phyloP scores from a whole-genome alignment of 1,284 basidiomycete genomes.

The Trametes hirsuta region DNA sequence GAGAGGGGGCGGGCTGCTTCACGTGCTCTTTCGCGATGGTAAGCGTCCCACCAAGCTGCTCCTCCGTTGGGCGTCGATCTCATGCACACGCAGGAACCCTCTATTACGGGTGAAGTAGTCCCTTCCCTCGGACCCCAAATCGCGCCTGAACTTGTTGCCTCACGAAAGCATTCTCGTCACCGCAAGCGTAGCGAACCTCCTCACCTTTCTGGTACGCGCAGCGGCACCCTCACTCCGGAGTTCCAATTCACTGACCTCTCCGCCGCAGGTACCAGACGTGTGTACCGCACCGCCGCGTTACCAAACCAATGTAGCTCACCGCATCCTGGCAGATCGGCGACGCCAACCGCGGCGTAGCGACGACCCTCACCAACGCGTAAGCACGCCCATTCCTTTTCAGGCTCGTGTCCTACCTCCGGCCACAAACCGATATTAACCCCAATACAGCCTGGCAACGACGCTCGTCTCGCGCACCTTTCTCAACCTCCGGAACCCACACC shows the following conservation, averaged over 20 bases:
- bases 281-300: too few relatives aligned
- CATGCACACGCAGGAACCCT: slow-evolving; percentile 6
- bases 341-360: slow-evolving; percentile 11
- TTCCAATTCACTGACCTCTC: too few relatives aligned
- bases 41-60: neutral
- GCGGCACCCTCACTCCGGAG: too few relatives aligned
- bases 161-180: slow-evolving; percentile 21
- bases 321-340: neutral
- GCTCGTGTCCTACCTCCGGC: neutral
- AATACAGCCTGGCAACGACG: slow-evolving; percentile 13
- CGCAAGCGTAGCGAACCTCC: slow-evolving; percentile 20
- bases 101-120: slow-evolving; percentile 12
- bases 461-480: slow-evolving; percentile 19
- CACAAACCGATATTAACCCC: too few relatives aligned
- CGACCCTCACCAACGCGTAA: slow-evolving; percentile 29
- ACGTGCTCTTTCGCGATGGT: slow-evolving; percentile 18
- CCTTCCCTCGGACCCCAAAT: too few relatives aligned
- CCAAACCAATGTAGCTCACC: neutral
- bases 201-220: slow-evolving; percentile 2
- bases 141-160: neutral
- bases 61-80: neutral
- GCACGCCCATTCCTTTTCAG: neutral
- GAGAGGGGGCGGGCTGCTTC: neutral
- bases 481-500: slow-evolving; percentile 20
- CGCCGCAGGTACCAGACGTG: too few relatives aligned